Conservation (phyloP, 805 yeast species). For the Yarrowia osloensis region DNA sequence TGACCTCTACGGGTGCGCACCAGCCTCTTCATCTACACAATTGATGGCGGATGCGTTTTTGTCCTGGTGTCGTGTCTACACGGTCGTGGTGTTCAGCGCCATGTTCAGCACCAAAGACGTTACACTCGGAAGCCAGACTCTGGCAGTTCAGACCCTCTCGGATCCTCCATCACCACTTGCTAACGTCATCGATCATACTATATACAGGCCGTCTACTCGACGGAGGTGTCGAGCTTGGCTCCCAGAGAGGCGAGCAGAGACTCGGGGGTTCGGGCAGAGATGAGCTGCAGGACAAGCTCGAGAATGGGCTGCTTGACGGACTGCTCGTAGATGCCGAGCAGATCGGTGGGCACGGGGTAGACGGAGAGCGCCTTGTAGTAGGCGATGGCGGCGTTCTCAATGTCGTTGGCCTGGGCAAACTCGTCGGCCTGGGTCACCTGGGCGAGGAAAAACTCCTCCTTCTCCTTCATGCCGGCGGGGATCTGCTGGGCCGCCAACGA, state of each 20-base stretch:
- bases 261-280: conserved; percentile 83
- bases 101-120: too few relatives aligned
- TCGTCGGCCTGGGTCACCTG: conserved; percentile 87
- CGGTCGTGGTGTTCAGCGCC: too few relatives aligned
- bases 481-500: conserved; percentile 74
- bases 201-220: conserved; percentile 21
- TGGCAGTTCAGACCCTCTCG: too few relatives aligned
- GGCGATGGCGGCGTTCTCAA: conserved; percentile 76
- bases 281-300: conserved; percentile 82
- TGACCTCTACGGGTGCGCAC: too few relatives aligned
- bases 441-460: conserved; percentile 76
- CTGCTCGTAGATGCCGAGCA: conserved; percentile 86
- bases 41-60: too few relatives aligned
- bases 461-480: conserved; percentile 66
- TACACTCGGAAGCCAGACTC: too few relatives aligned
- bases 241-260: conserved; percentile 69
- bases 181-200: neutral
- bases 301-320: conserved; percentile 79
- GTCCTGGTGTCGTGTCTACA: too few relatives aligned
- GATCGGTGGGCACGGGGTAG: conserved; percentile 92
- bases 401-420: conserved; percentile 62
- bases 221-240: conserved; percentile 40
- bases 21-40: too few relatives aligned
- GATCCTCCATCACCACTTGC: too few relatives aligned
- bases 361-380: conserved; percentile 93